phyloP scores from a whole-genome alignment of 345 rosid species.

The Corymbia maculata region DNA sequence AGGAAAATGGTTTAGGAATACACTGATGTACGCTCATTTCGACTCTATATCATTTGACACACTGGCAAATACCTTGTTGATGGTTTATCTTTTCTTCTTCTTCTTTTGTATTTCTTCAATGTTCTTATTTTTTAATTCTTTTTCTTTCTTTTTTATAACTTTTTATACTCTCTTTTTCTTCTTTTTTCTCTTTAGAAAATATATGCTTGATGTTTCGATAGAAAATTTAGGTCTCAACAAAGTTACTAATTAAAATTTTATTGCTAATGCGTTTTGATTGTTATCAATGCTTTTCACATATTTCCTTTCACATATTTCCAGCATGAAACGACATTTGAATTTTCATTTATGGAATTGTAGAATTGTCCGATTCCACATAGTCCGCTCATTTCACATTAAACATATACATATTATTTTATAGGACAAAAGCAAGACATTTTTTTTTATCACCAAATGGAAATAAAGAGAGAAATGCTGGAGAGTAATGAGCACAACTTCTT shows the following conservation, averaged over 20 bases:
- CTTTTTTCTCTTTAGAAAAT: rapidly evolving
- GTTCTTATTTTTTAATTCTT: no score
- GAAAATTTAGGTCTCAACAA: no score
- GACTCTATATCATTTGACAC: rapidly evolving
- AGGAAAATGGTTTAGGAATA: rapidly evolving
- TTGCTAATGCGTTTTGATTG: no score
- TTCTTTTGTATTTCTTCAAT: no score
- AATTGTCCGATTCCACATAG: not conserved
- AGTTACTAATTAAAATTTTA: rapidly evolving
- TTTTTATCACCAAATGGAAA: not conserved
- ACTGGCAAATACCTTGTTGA: rapidly evolving
- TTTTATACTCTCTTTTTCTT: no score
- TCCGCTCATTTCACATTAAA: not conserved
- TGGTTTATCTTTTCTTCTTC: no score
- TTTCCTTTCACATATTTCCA: no score
- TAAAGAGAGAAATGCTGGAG: not conserved
- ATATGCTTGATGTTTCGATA: rapidly evolving
- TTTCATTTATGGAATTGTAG: not conserved
- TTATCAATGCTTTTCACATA: no score
- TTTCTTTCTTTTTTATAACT: no score
- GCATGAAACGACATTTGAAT: no score
- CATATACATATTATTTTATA: not conserved
- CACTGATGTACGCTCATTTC: rapidly evolving
- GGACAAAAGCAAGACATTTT: not conserved
- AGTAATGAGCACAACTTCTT: no score